Evolutionary conservation across 768 basidiomycete species (phyloP).

Genomic region (Mycena metata): DNA sequence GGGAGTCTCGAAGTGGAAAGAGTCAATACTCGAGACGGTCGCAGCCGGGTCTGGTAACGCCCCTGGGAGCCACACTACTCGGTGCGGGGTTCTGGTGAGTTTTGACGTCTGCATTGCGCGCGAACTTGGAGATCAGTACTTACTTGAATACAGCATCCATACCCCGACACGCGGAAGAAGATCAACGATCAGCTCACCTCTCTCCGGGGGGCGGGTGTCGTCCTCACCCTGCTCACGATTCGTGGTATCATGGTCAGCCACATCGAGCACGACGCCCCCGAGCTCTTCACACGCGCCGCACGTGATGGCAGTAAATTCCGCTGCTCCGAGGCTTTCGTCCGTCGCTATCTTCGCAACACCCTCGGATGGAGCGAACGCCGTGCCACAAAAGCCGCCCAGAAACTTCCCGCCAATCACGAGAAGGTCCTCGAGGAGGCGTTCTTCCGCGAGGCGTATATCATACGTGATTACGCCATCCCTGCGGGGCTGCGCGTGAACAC

Average conservation of each 20-base stretch:
- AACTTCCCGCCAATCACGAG: slow-evolving; percentile 35
- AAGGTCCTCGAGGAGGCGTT: not conserved
- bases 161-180: slow-evolving; percentile 23
- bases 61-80: too few species aligned
- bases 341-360: slow-evolving; percentile 42
- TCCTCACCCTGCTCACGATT: slow-evolving; percentile 37
- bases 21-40: too few species aligned
- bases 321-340: slow-evolving; percentile 42
- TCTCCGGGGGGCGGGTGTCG: slow-evolving; percentile 36
- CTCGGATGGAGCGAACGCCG: slow-evolving; percentile 27
- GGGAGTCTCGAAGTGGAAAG: too few species aligned
- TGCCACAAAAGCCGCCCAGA: slow-evolving; percentile 35
- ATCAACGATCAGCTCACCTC: slow-evolving; percentile 34
- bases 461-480: too few species aligned
- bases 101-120: too few species aligned
- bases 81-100: too few species aligned
- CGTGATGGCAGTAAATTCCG: slow-evolving; percentile 39
- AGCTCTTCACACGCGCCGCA: slow-evolving; percentile 16
- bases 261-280: slow-evolving; percentile 25
- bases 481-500: too few species aligned
- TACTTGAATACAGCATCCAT: not conserved
- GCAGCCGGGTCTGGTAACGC: too few species aligned
- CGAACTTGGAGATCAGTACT: too few species aligned
- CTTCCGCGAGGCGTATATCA: too few species aligned
- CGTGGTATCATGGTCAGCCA: slow-evolving; percentile 44